A percentile compares a stretch with the other conserved stretches of the same genome.
phyloP scores from a whole-genome alignment of 208 protist species.

The Porcisia deanei region DNA sequence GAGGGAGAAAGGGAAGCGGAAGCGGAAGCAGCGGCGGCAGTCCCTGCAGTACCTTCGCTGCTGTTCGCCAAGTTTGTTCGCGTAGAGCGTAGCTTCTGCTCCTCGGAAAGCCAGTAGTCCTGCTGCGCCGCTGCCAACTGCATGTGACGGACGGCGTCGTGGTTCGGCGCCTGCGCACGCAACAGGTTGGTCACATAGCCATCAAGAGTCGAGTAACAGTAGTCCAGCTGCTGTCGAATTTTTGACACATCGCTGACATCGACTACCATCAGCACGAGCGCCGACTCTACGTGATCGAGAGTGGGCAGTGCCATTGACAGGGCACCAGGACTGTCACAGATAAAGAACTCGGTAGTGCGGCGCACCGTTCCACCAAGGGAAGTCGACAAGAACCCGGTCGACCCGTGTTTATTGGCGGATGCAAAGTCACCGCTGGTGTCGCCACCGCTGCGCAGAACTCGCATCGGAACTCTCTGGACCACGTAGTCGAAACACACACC shows the following conservation, averaged over 20 bases:
- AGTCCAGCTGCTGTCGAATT: conserved; percentile 59
- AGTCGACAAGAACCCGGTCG: background rate
- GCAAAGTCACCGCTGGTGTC: background rate
- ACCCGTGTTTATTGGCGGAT: background rate
- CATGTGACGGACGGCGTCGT: conserved; percentile 76
- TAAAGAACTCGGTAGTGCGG: conserved; percentile 76
- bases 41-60: conserved; percentile 17
- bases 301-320: conserved; percentile 75
- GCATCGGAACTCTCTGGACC: conserved; percentile 50
- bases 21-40: background rate
- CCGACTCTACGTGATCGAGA: conserved; percentile 55
- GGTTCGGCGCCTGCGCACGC: conserved; percentile 52
- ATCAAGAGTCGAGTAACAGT: conserved; percentile 49
- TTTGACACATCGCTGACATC: conserved; percentile 57
- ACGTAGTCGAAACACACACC: conserved; percentile 76
- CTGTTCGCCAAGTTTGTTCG: conserved; percentile 17
- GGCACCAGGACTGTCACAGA: conserved; percentile 78
- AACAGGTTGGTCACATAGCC: conserved; percentile 56
- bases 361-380: conserved; percentile 18
- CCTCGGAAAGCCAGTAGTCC: conserved; percentile 58
- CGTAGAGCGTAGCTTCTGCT: conserved; percentile 32
- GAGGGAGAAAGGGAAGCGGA: background rate
- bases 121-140: conserved; percentile 65
- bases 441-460: conserved; percentile 13
- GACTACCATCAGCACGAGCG: conserved; percentile 75